These are phyloP conservation scores for Pseudocercospora crystallina DNA, from an alignment of 2,329 filamentous ascomycete species.

Conservation along the genomic window DNA sequence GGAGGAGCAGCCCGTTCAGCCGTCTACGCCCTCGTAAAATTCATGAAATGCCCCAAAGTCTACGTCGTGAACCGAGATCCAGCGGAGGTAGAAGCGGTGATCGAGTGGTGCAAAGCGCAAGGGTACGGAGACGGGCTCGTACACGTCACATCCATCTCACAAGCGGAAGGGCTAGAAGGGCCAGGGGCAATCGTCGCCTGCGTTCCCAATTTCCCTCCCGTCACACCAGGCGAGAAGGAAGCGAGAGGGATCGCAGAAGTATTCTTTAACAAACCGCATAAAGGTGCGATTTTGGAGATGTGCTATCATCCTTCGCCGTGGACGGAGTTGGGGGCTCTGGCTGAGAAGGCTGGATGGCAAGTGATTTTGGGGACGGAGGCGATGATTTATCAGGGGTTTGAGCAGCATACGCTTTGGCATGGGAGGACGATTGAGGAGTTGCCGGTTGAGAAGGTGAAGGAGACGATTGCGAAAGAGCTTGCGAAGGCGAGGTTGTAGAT, in stretches of 20 bases:
- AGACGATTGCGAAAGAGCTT: conserved; percentile 44
- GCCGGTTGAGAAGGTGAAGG: conserved; percentile 61
- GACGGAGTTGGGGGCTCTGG: conserved; percentile 64
- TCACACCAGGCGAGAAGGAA: conserved; percentile 60
- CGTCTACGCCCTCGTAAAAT: conserved; percentile 71
- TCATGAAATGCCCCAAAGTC: conserved; percentile 65
- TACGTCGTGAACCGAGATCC: conserved; percentile 77
- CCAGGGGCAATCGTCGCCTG: conserved; percentile 71
- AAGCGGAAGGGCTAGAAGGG: conserved; percentile 58
- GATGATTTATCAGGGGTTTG: conserved; percentile 73
- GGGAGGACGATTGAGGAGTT: conserved; percentile 54
- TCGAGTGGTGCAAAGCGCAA: conserved; percentile 60
- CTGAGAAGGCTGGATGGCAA: conserved; percentile 65
- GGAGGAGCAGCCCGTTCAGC: conserved; percentile 77
- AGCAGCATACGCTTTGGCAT: conserved; percentile 63
- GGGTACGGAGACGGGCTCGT: conserved; percentile 62
- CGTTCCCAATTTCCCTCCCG: conserved; percentile 73
- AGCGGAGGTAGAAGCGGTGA: conserved; percentile 65
- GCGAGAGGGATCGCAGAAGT: conserved; percentile 58
- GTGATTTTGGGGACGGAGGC: conserved; percentile 75
- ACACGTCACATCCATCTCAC: conserved; percentile 60
- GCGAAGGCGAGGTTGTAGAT: conserved; percentile 22
- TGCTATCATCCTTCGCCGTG: conserved; percentile 74
- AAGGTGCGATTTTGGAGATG: conserved; percentile 76
- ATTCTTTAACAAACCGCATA: conserved; percentile 51